These are phyloP conservation scores for Rhizopus arrhizus DNA, from an alignment of 371 early-diverging fungal species.

Conservation along the genomic window DNA sequence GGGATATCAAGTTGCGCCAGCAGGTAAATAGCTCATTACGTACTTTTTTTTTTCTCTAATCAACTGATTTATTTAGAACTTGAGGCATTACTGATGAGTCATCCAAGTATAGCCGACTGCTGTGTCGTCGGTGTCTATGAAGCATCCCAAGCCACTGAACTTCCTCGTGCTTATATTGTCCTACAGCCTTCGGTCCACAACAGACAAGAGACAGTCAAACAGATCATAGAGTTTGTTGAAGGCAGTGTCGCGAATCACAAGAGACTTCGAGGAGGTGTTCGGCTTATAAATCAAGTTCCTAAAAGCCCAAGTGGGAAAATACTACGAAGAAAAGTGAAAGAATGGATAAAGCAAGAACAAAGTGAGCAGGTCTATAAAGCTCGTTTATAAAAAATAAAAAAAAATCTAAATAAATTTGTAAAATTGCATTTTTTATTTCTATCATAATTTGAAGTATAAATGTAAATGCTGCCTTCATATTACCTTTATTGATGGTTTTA, in stretches of 20 bases:
- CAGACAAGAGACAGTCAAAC: conserved; percentile 34
- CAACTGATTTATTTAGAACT: conserved; percentile 61
- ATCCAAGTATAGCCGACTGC: conserved; percentile 71
- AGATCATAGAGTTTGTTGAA: conserved; percentile 64
- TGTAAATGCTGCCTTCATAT: too few relatives aligned
- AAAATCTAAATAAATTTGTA: conserved; percentile 2
- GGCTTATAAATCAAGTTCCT: conserved; percentile 71
- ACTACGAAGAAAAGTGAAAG: conserved; percentile 56
- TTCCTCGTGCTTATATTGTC: conserved; percentile 82
- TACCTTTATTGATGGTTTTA: too few relatives aligned
- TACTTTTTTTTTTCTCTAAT: background rate
- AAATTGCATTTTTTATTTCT: background rate
- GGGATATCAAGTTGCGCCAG: conserved; percentile 70
- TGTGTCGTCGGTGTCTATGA: conserved; percentile 74
- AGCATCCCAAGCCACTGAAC: conserved; percentile 69
- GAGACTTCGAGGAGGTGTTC: conserved; percentile 77
- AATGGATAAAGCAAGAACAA: conserved; percentile 50
- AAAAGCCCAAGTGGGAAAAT: conserved; percentile 83
- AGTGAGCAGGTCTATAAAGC: conserved; percentile 20
- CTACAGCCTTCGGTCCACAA: conserved; percentile 31
- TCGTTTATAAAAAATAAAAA: conserved; percentile 9
- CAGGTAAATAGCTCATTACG: conserved; percentile 19
- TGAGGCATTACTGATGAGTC: conserved; percentile 75
- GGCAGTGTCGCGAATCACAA: conserved; percentile 72
- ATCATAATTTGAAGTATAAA: too few relatives aligned